phyloP scores from a whole-genome alignment of 768 basidiomycete species.

The Mycena filopes region DNA sequence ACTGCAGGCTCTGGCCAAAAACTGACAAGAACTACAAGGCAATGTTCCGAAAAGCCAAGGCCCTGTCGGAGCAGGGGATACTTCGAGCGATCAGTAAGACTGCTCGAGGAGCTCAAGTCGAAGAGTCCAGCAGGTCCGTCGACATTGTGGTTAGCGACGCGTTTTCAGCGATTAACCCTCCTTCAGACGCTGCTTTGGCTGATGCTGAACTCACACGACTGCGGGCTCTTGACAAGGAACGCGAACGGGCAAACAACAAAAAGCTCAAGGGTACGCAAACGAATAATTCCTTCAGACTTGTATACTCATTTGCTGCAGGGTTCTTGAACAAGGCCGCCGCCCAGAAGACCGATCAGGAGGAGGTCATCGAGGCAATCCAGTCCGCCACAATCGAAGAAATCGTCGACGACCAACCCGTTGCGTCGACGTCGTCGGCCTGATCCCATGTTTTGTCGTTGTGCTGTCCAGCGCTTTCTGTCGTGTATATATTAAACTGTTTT shows the following conservation, averaged over 20 bases:
- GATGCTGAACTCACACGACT: constrained; percentile 75
- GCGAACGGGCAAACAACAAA: constrained; percentile 70
- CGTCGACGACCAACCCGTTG: constrained; percentile 23
- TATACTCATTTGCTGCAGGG: constrained; percentile 46
- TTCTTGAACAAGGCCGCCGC: constrained; percentile 51
- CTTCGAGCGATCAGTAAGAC: constrained; percentile 76
- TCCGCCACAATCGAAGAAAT: constrained; percentile 32
- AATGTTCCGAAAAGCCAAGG: constrained; percentile 84
- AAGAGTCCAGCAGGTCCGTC: constrained; percentile 68
- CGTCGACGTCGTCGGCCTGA: constrained; percentile 25
- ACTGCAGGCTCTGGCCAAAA: constrained; percentile 77
- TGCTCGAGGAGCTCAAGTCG: constrained; percentile 71
- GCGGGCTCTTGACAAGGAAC: constrained; percentile 70
- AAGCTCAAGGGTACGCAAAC: constrained; percentile 73
- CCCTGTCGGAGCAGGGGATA: constrained; percentile 79
- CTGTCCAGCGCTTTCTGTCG: constrained; percentile 2
- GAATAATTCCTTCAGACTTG: no score
- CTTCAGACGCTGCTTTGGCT: constrained; percentile 52
- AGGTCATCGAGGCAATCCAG: constrained; percentile 26
- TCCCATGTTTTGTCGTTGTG: constrained; percentile 11
- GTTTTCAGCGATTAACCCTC: constrained; percentile 7
- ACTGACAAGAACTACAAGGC: constrained; percentile 83
- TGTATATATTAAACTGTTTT: constrained; percentile 10
- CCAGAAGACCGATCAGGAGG: constrained; percentile 12
- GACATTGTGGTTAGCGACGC: not conserved